A percentile compares a stretch with the other conserved stretches of the same genome.
These are phyloP conservation scores for Harrya chromipes DNA, from an alignment of 768 basidiomycete genomes.

Conservation along the genomic window DNA sequence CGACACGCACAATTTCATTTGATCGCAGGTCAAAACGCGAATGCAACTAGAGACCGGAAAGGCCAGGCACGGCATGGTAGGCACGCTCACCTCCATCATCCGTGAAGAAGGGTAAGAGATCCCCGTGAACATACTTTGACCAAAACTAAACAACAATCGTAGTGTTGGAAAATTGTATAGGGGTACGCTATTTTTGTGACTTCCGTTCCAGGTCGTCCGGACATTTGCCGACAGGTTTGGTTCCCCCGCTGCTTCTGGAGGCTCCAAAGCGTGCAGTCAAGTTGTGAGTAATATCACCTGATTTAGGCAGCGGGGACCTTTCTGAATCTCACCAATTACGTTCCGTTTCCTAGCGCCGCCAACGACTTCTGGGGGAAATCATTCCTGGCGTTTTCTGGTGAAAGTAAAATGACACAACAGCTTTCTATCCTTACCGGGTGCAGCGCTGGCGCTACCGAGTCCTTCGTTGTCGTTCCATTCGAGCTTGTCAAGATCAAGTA, in stretches of 20 bases:
- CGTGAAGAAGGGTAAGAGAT: slow-evolving; percentile 81
- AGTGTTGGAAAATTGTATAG: slow-evolving; percentile 85
- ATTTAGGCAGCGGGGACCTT: not conserved
- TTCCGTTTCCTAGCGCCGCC: slow-evolving; percentile 50
- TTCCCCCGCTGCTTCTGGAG: slow-evolving; percentile 93
- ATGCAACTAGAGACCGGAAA: slow-evolving; percentile 96
- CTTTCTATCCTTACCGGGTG: slow-evolving; percentile 91
- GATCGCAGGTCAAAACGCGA: slow-evolving; percentile 86
- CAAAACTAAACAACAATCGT: slow-evolving; percentile 1
- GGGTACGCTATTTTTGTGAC: slow-evolving; percentile 42
- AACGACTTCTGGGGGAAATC: slow-evolving; percentile 97
- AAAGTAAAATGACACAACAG: slow-evolving; percentile 81
- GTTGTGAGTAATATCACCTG: slow-evolving; percentile 52
- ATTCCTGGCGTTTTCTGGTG: slow-evolving; percentile 58
- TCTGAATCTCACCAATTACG: not conserved
- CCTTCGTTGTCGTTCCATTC: slow-evolving; percentile 93
- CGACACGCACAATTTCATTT: slow-evolving; percentile 6
- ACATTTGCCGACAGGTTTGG: slow-evolving; percentile 54
- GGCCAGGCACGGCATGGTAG: slow-evolving; percentile 69
- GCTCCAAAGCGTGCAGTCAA: slow-evolving; percentile 98
- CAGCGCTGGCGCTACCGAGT: slow-evolving; percentile 94
- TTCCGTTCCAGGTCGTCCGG: not conserved
- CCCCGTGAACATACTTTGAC: not conserved
- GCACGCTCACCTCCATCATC: slow-evolving; percentile 80
- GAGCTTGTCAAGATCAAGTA: slow-evolving; percentile 90